phyloP scores from a whole-genome alignment of 73 alveolate genomes.

The Effrenium voratum region DNA sequence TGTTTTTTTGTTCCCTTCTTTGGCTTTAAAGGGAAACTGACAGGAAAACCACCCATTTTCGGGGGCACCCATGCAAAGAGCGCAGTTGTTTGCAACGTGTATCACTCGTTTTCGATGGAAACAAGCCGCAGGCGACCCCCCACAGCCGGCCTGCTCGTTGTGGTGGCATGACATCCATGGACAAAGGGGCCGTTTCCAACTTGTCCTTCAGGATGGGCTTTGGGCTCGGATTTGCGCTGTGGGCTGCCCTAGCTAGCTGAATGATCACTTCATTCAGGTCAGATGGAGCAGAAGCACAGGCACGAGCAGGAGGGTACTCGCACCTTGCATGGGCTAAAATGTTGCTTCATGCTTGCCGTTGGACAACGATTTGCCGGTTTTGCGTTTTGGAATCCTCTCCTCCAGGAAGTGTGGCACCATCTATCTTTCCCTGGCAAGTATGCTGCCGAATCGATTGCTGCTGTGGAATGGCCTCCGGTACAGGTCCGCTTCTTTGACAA shows the following conservation, averaged over 20 bases:
- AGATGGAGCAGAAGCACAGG: conserved; percentile 26
- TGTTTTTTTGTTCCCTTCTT: no score
- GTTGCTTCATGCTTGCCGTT: neutral
- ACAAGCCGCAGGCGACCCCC: no score
- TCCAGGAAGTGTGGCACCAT: conserved; percentile 36
- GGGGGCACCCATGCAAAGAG: neutral
- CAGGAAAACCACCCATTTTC: neutral
- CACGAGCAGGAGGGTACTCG: conserved; percentile 1
- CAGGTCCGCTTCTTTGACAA: neutral
- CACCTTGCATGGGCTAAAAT: neutral
- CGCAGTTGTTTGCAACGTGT: neutral
- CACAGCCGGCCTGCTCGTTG: no score
- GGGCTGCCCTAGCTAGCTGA: neutral
- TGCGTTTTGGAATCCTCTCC: neutral
- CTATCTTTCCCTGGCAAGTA: neutral
- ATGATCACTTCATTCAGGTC: neutral
- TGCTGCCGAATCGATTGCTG: neutral
- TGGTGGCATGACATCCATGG: conserved; percentile 41
- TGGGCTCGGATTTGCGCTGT: neutral
- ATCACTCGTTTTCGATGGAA: neutral
- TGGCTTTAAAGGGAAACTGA: no score
- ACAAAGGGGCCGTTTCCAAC: conserved; percentile 18
- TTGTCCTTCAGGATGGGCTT: conserved; percentile 49
- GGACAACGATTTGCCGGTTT: neutral
- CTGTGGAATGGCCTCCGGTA: conserved; percentile 26